Percentiles rank a stretch among this genome's conserved stretches.
Evolutionary conservation across 306 rosid species (phyloP).

Genomic region (Glycine soja): DNA sequence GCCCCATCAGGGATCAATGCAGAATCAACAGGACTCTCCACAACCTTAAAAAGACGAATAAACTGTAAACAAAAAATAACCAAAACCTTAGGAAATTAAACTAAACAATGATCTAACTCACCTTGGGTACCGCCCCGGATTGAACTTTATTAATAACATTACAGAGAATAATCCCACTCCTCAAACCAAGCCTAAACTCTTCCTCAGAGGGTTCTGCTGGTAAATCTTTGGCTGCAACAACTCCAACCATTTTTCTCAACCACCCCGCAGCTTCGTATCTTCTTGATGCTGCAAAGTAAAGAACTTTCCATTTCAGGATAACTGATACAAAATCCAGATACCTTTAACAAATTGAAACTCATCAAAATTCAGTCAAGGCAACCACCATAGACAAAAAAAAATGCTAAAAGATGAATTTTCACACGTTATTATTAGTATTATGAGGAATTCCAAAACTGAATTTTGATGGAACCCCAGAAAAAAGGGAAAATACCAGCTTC

Average conservation of each 20-base stretch:
- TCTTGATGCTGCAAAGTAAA: slow-evolving; percentile 71
- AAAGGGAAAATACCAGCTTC: slow-evolving; percentile 71
- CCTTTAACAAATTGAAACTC: slow-evolving; percentile 11
- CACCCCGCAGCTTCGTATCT: slow-evolving; percentile 96
- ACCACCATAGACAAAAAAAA: not conserved
- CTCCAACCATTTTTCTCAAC: slow-evolving; percentile 92
- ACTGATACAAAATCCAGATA: slow-evolving; percentile 38
- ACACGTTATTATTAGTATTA: not conserved
- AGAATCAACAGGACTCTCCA: slow-evolving; percentile 92
- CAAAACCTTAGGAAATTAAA: slow-evolving; percentile 8
- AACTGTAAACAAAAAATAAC: not conserved
- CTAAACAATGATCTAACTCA: slow-evolving; percentile 45
- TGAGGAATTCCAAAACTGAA: slow-evolving; percentile 22
- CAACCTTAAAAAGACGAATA: slow-evolving; percentile 67
- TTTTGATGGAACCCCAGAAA: slow-evolving; percentile 25
- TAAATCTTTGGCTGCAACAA: slow-evolving; percentile 91
- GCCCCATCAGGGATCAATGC: slow-evolving; percentile 89
- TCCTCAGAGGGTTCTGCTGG: slow-evolving; percentile 98
- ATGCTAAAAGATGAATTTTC: not conserved
- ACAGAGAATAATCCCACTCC: slow-evolving; percentile 95
- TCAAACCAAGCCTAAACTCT: slow-evolving; percentile 92
- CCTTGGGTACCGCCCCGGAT: slow-evolving; percentile 93
- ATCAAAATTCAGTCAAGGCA: not conserved
- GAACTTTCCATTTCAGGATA: slow-evolving; percentile 23
- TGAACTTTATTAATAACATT: slow-evolving; percentile 89